Evolutionary conservation across 306 rosid genomes (phyloP).

Genomic region (Coriaria nepalensis): DNA sequence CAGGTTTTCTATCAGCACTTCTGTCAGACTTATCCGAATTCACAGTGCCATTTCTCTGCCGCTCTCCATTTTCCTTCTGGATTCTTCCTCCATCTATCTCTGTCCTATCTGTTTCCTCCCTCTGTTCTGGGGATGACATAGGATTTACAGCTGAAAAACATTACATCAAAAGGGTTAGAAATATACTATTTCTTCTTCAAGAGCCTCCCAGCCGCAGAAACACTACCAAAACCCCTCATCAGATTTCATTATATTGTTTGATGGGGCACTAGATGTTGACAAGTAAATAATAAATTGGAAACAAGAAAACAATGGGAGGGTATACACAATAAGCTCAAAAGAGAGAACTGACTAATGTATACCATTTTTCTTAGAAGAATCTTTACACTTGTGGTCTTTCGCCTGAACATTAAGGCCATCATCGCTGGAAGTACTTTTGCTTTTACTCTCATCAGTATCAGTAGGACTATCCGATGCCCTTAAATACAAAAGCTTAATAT

Average conservation of each 20-base stretch:
- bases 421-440: conserved; percentile 30
- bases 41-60: conserved; percentile 45
- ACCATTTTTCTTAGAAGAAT: conserved; percentile 35
- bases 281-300: not conserved
- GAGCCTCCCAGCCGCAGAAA: too few species aligned
- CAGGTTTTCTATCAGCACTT: conserved; percentile 65
- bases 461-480: conserved; percentile 46
- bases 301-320: not conserved
- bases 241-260: too few species aligned
- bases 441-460: conserved; percentile 51
- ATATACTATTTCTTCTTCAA: too few species aligned
- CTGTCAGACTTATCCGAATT: conserved; percentile 37
- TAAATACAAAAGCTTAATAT: conserved; percentile 2
- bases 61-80: conserved; percentile 63
- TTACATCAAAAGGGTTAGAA: not conserved
- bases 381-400: conserved; percentile 32
- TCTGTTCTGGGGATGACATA: conserved; percentile 24
- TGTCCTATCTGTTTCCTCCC: conserved; percentile 25
- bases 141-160: conserved; percentile 26
- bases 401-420: conserved; percentile 27
- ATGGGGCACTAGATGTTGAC: too few species aligned
- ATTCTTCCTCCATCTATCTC: conserved; percentile 28
- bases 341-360: not conserved
- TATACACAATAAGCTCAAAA: not conserved
- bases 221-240: too few species aligned